Percentiles rank a stretch among this genome's conserved stretches.
These are phyloP conservation scores for Syzygium grande DNA, from an alignment of 345 rosid genomes.

Conservation along the genomic window DNA sequence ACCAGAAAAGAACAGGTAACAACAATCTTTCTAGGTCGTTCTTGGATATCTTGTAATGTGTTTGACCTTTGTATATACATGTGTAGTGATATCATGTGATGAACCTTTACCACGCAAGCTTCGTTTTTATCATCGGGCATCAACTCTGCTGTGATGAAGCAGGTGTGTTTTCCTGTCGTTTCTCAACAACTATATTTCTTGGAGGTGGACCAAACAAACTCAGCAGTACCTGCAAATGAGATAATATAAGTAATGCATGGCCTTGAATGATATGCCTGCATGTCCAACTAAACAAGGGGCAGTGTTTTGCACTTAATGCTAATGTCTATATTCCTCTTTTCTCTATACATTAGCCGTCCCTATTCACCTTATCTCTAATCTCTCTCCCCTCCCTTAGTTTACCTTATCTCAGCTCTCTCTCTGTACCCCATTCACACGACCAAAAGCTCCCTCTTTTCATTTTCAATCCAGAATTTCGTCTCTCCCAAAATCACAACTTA, in stretches of 20 bases:
- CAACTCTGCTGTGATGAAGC: conserved; percentile 26
- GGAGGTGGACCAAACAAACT: conserved; percentile 74
- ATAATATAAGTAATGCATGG: background rate
- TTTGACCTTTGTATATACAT: background rate
- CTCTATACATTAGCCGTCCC: no score
- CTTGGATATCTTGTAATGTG: background rate
- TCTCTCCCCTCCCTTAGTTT: no score
- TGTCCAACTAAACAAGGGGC: background rate
- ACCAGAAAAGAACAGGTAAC: background rate
- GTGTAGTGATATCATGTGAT: background rate
- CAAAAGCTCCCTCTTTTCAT: background rate
- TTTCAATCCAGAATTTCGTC: background rate
- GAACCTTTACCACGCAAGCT: background rate
- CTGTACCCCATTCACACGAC: background rate
- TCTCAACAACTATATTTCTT: background rate
- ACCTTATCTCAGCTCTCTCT: no score
- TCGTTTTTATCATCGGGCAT: background rate
- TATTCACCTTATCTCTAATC: no score
- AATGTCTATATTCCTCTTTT: background rate
- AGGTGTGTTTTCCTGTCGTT: conserved; percentile 5
- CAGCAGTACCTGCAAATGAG: conserved; percentile 57
- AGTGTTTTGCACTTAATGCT: background rate
- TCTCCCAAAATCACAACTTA: background rate
- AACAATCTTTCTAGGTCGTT: background rate
- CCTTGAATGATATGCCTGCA: background rate